A percentile compares a stretch with the other conserved stretches of the same genome.
Evolutionary conservation across 257 asterid genomes (phyloP).

Genomic region (Solanum sparsipilum): DNA sequence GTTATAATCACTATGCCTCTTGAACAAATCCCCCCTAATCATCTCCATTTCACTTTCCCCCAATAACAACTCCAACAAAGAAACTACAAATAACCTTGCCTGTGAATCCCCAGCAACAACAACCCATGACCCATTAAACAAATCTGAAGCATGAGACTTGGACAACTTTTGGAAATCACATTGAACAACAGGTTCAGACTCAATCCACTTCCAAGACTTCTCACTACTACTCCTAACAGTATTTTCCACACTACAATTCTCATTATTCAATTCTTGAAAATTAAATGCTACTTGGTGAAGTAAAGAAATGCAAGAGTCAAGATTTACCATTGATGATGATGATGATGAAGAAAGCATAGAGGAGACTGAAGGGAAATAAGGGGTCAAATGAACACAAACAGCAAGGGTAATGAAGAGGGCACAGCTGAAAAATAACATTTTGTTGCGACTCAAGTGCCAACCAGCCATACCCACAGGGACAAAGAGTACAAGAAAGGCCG

Average conservation of each 20-base stretch:
- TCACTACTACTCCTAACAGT: background rate
- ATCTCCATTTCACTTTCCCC: slow-evolving; percentile 44
- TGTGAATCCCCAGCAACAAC: slow-evolving; percentile 93
- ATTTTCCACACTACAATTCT: background rate
- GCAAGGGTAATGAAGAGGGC: slow-evolving; percentile 96
- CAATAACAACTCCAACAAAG: slow-evolving; percentile 62
- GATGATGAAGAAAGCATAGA: slow-evolving; percentile 20
- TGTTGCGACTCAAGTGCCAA: slow-evolving; percentile 95
- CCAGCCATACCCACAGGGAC: slow-evolving; percentile 99
- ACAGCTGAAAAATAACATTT: slow-evolving; percentile 90
- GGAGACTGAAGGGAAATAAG: slow-evolving; percentile 18
- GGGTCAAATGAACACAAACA: slow-evolving; percentile 82
- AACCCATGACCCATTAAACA: slow-evolving; percentile 91
- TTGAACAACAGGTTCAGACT: slow-evolving; percentile 27
- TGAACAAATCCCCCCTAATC: slow-evolving; percentile 62
- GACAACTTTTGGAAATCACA: slow-evolving; percentile 70
- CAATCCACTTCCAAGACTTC: slow-evolving; percentile 68
- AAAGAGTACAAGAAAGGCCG: slow-evolving; percentile 79
- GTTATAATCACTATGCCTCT: slow-evolving; percentile 87
- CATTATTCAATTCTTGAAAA: slow-evolving; percentile 1
- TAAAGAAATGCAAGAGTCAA: slow-evolving; percentile 52
- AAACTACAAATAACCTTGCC: slow-evolving; percentile 71
- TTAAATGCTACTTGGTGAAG: slow-evolving; percentile 39
- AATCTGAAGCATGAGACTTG: slow-evolving; percentile 57
- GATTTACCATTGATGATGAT: slow-evolving; percentile 16